Conservation (phyloP, 2,329 filamentous ascomycete species). For the Colletotrichum coccodes region DNA sequence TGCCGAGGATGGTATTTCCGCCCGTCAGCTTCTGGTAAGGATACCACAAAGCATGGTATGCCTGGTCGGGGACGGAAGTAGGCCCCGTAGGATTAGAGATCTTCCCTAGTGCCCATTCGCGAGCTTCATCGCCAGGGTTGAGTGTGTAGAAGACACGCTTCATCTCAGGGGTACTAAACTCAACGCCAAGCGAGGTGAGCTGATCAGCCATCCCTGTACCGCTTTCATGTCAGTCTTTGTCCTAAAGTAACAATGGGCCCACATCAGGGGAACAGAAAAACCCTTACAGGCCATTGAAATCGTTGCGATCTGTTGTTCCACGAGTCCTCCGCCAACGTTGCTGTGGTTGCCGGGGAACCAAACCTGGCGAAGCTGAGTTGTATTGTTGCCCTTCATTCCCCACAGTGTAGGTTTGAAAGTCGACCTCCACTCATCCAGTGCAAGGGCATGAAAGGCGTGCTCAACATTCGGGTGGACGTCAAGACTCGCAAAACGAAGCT, state of each 20-base stretch:
- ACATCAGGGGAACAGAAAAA: too few relatives aligned
- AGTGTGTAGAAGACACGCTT: constrained; percentile 34
- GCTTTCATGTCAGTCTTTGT: not conserved
- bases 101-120: constrained; percentile 34
- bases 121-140: constrained; percentile 13
- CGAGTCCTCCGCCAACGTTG: constrained; percentile 69
- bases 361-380: constrained; percentile 35
- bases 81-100: constrained; percentile 32
- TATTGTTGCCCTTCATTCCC: constrained; percentile 34
- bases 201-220: constrained; percentile 37
- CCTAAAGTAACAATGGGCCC: rapidly evolving
- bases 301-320: constrained; percentile 37
- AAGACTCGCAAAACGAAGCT: constrained; percentile 34
- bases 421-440: constrained; percentile 60
- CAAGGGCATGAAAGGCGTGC: constrained; percentile 65
- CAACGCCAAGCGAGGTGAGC: constrained; percentile 36
- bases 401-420: constrained; percentile 44
- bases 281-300: constrained; percentile 36
- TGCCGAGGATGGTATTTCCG: constrained; percentile 9
- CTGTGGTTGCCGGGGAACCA: constrained; percentile 71
- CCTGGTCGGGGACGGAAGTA: constrained; percentile 21
- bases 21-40: constrained; percentile 14
- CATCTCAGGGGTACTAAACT: constrained; percentile 37
- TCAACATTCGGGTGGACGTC: constrained; percentile 48
- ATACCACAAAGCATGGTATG: constrained; percentile 6